These are phyloP conservation scores for Wickerhamia fluorescens DNA, from an alignment of 805 yeast genomes.

Conservation along the genomic window DNA sequence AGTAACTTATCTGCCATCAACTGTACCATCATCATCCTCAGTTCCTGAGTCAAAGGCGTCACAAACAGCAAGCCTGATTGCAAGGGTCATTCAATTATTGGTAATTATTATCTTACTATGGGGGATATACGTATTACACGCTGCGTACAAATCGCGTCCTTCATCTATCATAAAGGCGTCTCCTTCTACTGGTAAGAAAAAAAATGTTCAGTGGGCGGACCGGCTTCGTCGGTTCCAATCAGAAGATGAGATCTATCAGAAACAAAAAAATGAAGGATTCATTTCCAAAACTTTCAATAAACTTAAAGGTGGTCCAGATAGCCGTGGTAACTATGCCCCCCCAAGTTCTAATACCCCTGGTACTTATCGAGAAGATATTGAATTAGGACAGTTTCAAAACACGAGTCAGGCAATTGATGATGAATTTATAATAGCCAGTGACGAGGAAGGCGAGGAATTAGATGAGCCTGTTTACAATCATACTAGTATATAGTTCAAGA, in stretches of 20 bases:
- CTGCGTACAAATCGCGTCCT: slow-evolving; percentile 31
- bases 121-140: slow-evolving; percentile 34
- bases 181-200: slow-evolving; percentile 21
- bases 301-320: slow-evolving; percentile 19
- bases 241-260: slow-evolving; percentile 12
- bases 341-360: slow-evolving; percentile 3
- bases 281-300: slow-evolving; percentile 28
- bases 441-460: slow-evolving; percentile 40
- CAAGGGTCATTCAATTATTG: slow-evolving; percentile 33
- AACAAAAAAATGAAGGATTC: slow-evolving; percentile 26
- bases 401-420: slow-evolving; percentile 15
- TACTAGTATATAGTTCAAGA: too few species aligned
- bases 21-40: background rate
- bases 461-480: too few species aligned
- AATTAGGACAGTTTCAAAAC: slow-evolving; percentile 33
- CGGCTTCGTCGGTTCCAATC: slow-evolving; percentile 30
- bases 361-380: slow-evolving; percentile 19
- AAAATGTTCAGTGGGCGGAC: slow-evolving; percentile 44
- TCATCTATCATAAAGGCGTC: slow-evolving; percentile 35
- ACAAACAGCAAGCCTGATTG: slow-evolving; percentile 16
- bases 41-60: slow-evolving; percentile 1
- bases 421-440: slow-evolving; percentile 43
- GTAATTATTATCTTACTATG: slow-evolving; percentile 32
- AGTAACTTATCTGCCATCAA: background rate
- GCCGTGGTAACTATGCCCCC: slow-evolving; percentile 20